Evolutionary conservation across 306 rosid species (phyloP).

Genomic region (barrel medic (Medicago truncatula)): MtrunA17r5.0-ANR NC_053044.1:41998501-41999000

Average conservation of each 20-base stretch:
- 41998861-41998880: not conserved
- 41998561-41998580: too few species aligned
- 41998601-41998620: not conserved
- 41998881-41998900: not conserved
- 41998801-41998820: not conserved
- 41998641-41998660: not conserved
- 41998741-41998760: not conserved
- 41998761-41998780: not conserved
- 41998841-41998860: not conserved
- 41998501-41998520: too few species aligned
- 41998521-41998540: too few species aligned
- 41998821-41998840: not conserved
- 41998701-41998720: not conserved
- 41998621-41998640: not conserved
- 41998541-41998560: too few species aligned
- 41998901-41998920: not conserved
- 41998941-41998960: too few species aligned
- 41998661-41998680: not conserved
- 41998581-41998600: not conserved
- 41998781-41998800: conserved; percentile 26
- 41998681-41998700: not conserved
- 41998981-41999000: too few species aligned
- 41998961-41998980: too few species aligned
- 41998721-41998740: not conserved
- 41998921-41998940: not conserved